phyloP scores from a whole-genome alignment of 2,329 filamentous ascomycete species.

The Graphiopsis chlorocephala region DNA sequence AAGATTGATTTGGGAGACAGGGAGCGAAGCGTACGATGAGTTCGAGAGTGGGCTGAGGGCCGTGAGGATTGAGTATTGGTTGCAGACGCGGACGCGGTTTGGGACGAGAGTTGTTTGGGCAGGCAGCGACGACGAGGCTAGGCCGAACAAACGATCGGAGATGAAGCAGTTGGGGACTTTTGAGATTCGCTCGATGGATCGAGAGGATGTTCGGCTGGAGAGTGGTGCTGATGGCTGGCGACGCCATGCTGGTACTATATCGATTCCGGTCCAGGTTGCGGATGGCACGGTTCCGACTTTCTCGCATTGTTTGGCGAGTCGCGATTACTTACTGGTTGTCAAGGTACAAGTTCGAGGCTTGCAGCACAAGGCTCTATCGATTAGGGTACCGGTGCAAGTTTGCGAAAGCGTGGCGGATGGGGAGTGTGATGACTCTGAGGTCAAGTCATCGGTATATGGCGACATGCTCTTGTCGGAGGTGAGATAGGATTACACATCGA shows the following conservation, averaged over 20 bases:
- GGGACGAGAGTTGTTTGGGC: neutral
- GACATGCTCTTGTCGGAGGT: neutral
- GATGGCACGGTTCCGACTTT: neutral
- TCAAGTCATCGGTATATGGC: neutral
- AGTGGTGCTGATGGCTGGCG: neutral
- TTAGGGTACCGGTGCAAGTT: neutral
- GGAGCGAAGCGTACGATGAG: constrained; percentile 2
- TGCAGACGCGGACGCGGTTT: neutral
- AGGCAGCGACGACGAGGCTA: neutral
- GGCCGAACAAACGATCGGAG: neutral
- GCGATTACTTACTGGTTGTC: neutral
- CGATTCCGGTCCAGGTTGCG: constrained; percentile 1
- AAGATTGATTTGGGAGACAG: neutral
- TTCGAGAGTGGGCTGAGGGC: neutral
- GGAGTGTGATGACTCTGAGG: no score
- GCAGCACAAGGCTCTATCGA: neutral
- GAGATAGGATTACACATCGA: neutral
- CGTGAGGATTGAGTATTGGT: neutral
- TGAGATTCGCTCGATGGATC: neutral
- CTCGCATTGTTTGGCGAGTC: neutral
- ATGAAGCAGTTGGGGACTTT: neutral
- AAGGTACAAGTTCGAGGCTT: neutral
- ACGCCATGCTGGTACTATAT: neutral
- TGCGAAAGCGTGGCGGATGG: neutral
- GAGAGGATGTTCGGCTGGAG: neutral